Evolutionary conservation across 257 asterid species (phyloP), one percentile per base, ranked within the genome.

Genomic region (Ajuga chamaepitys): DNA sequence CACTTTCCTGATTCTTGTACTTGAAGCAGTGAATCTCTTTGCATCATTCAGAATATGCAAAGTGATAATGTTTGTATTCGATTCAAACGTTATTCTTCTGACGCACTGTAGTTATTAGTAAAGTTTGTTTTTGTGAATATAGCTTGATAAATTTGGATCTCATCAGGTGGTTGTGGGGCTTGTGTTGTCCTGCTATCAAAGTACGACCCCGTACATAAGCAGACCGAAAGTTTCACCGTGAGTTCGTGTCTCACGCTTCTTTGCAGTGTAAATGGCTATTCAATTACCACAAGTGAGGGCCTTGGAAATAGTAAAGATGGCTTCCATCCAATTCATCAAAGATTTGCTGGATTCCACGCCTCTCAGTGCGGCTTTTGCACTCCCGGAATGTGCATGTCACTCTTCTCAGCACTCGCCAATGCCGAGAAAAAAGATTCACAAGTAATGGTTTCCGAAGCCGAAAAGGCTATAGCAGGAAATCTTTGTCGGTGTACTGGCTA

Each of bases 151-250:
- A 21, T 14, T 18, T n/a, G 58, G 25, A 4, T 11, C n/a, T 12
- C 37, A 22, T 66, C 64, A 67, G 72, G 72, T 67, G 72, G 72
- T 40, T 67, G 72, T 41, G 72, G 72, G 55, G 72, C 72, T 55
- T 67, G 72, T 40, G 72, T 67, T 7, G 72, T 67, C 26, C 46
- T 41, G 64, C 64, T 67, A 18, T 67, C 72, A 1, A 67, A 67
- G 20, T 67, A 67, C 4, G 55, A 67, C 45, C 17, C 12, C 9
- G 13, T 12, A 40, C 56, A 53, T 20, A 28, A 67, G 9, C 55
- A 67, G 47, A 63, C 55, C 14, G 72, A 67, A 55, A 54, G 46
- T 12, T 67, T 67, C 72, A 67, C 28, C 2, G 46, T 67, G 20
- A 67, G 46, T 55, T 67, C 72, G 8, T 67, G 72, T 28, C 72